Conservation (phyloP, 345 rosid species). For the Eucalyptus pauciflora region DNA sequence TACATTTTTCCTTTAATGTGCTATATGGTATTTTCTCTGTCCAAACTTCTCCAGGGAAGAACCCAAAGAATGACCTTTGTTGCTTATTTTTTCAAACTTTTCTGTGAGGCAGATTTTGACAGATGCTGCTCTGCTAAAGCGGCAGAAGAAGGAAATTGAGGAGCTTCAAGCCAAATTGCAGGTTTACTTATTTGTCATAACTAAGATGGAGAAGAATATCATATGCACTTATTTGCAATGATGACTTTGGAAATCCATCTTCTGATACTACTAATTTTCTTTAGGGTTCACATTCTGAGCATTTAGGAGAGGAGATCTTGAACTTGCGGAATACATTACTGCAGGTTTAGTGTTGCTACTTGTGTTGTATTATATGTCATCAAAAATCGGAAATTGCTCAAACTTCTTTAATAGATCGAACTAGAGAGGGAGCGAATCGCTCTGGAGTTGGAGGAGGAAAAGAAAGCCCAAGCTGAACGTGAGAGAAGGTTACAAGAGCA, state of each 20-base stretch:
- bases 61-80: neutral
- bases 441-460: slow-evolving; percentile 94
- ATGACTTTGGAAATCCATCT: neutral
- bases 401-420: slow-evolving; percentile 48
- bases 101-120: slow-evolving; percentile 48
- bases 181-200: slow-evolving; percentile 16
- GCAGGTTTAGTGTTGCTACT: slow-evolving; percentile 35
- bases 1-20: neutral
- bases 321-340: slow-evolving; percentile 82
- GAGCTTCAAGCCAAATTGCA: slow-evolving; percentile 88
- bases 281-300: slow-evolving; percentile 84
- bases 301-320: slow-evolving; percentile 80
- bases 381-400: neutral
- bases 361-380: neutral
- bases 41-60: neutral
- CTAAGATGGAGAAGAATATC: neutral
- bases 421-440: slow-evolving; percentile 88
- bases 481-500: slow-evolving; percentile 90
- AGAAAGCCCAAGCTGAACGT: slow-evolving; percentile 84
- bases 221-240: neutral
- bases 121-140: slow-evolving; percentile 92
- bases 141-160: slow-evolving; percentile 97
- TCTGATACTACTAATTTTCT: neutral
- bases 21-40: neutral
- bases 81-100: neutral